These are phyloP conservation scores for Fusarium anthophilum DNA, from an alignment of 2,329 filamentous ascomycete genomes.

Conservation along the genomic window DNA sequence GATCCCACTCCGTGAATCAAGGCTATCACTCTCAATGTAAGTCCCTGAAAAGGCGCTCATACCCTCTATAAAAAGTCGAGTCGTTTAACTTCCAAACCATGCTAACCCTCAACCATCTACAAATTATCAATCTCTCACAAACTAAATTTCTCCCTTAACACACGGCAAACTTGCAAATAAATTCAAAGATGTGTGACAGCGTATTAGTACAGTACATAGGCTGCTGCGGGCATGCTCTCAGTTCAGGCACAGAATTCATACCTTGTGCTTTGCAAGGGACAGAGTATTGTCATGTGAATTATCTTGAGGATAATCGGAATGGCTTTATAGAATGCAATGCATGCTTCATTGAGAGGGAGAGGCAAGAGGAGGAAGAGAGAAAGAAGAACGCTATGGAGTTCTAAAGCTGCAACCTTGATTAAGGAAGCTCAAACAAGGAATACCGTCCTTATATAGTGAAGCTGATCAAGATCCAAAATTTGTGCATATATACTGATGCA, in stretches of 20 bases:
- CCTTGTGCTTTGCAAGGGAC: not conserved
- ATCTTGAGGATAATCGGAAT: not conserved
- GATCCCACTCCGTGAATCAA: not conserved
- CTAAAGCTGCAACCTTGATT: not conserved
- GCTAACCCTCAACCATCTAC: too few species aligned
- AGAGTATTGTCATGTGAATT: not conserved
- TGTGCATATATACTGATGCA: not conserved
- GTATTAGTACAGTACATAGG: not conserved
- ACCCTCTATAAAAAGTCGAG: not conserved
- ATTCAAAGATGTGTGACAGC: not conserved
- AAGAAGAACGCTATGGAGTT: not conserved
- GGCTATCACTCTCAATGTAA: not conserved
- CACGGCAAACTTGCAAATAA: not conserved
- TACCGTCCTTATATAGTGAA: too few species aligned
- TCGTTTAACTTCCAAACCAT: rapidly evolving
- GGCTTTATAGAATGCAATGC: not conserved
- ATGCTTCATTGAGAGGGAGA: not conserved
- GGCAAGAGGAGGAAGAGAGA: not conserved
- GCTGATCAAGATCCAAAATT: too few species aligned
- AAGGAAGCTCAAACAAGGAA: rapidly evolving
- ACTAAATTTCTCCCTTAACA: rapidly evolving
- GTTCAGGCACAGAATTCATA: not conserved
- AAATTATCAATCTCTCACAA: too few species aligned
- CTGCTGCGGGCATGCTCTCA: not conserved
- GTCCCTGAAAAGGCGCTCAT: too few species aligned